phyloP scores from a whole-genome alignment of 257 asterid genomes.

The Solanum pimpinellifolium region DNA sequence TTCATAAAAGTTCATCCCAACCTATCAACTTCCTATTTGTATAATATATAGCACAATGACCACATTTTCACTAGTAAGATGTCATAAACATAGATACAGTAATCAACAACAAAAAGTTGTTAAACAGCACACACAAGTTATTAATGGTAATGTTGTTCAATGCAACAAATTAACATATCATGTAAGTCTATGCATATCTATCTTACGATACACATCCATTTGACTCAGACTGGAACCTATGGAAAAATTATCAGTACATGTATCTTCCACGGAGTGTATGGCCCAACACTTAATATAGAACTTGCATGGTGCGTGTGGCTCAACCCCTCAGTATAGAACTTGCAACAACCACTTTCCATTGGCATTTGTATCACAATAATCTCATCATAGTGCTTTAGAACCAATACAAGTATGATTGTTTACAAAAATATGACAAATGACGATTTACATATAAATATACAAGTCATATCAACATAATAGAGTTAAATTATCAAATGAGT shows the following conservation, averaged over 20 bases:
- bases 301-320: background rate
- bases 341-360: background rate
- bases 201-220: background rate
- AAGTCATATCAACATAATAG: background rate
- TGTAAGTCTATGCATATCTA: background rate
- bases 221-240: background rate
- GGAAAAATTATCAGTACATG: background rate
- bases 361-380: background rate
- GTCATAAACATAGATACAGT: too few species aligned
- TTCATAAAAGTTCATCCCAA: background rate
- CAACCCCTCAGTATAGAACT: background rate
- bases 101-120: too few species aligned
- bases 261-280: background rate
- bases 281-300: background rate
- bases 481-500: background rate
- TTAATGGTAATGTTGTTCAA: background rate
- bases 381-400: too few species aligned
- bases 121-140: background rate
- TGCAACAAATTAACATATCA: background rate
- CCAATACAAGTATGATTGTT: background rate
- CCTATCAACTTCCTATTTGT: background rate
- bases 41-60: too few species aligned
- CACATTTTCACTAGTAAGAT: too few species aligned
- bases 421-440: background rate
- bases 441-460: background rate